Evolutionary conservation across 345 rosid species (phyloP), one percentile per base, ranked within the genome.

Genomic region (Brassica nigra): DNA sequence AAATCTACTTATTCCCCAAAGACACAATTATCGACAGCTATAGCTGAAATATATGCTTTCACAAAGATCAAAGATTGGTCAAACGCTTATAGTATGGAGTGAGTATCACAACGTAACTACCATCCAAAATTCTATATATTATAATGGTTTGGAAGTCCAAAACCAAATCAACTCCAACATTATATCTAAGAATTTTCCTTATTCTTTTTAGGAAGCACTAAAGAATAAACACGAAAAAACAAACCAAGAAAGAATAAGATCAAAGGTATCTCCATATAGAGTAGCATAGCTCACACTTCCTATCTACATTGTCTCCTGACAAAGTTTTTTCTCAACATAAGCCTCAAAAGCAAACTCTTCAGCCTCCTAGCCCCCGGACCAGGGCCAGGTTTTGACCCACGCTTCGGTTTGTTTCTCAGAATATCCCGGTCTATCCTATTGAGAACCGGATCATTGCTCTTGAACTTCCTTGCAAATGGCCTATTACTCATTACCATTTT

Each of bases 391-490:
- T 77, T 12, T 69, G 73, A 75, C 92, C 87, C 10, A 76, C 71
- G 73, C 68, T 80, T 77, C 16, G 6, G 79, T 15, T 81, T 82
- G 62, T 84, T 87, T 57, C 83, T 88, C 18, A 95, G 89, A 18
- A 92, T 79, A 18, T 91, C 97, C 0, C 89, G 83, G 76, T 95
- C 97, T n/a, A 95, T 90, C 85, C 82, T 88, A 66, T 85, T 82
- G 2, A 95, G 94, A 77, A 87, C 94, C 0, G 89, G 88, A 59
- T 87, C 90, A 49, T 90, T 88, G 68, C 74, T 62, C 89, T 87
- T 92, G 87, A 95, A 92, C 86, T 95, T 95, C 59, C 98, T 84
- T 3, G 94, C 98, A 31, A 95, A 95, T 0, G 99, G 98, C 10
- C 97, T 85, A 83, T 80, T 90, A 74, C 97, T 89, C 18, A 74